A percentile compares a stretch with the other conserved stretches of the same genome.
Evolutionary conservation across 164 flowering plant genomes (phyloP).

Genomic region (Magnolia sinica): DNA sequence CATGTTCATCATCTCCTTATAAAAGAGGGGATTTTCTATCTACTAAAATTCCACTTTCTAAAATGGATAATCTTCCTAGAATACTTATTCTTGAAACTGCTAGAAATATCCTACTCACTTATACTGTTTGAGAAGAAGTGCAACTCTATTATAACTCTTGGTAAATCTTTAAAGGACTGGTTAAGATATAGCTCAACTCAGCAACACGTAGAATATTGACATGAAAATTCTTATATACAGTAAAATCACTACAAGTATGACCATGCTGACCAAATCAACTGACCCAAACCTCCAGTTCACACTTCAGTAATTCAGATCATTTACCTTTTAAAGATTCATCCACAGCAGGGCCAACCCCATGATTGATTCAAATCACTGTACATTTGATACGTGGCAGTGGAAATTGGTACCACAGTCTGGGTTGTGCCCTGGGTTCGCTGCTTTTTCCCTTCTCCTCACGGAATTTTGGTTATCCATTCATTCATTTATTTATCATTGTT

Average conservation of each 20-base stretch:
- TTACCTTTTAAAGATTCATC: background rate
- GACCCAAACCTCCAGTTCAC: background rate
- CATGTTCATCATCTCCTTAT: too few relatives aligned
- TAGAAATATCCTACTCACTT: too few relatives aligned
- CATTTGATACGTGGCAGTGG: background rate
- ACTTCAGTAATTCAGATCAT: background rate
- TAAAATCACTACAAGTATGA: too few relatives aligned
- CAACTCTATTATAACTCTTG: too few relatives aligned
- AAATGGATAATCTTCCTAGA: background rate
- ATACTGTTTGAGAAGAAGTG: too few relatives aligned
- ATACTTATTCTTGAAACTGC: too few relatives aligned
- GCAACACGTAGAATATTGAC: background rate
- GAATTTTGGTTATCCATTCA: background rate
- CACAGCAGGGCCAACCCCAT: background rate
- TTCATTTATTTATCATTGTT: background rate
- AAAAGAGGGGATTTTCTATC: background rate
- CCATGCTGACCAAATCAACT: background rate
- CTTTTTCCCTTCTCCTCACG: background rate
- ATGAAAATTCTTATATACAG: background rate
- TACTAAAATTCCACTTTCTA: background rate
- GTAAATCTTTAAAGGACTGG: too few relatives aligned
- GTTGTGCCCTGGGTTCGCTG: too few relatives aligned
- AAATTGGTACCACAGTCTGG: background rate
- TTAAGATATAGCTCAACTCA: background rate
- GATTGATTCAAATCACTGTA: background rate